Evolutionary conservation across 495 filamentous ascomycete genomes (phyloP), one percentile per base, ranked within the genome.

Genomic region (Durotheca rogersii): DNA sequence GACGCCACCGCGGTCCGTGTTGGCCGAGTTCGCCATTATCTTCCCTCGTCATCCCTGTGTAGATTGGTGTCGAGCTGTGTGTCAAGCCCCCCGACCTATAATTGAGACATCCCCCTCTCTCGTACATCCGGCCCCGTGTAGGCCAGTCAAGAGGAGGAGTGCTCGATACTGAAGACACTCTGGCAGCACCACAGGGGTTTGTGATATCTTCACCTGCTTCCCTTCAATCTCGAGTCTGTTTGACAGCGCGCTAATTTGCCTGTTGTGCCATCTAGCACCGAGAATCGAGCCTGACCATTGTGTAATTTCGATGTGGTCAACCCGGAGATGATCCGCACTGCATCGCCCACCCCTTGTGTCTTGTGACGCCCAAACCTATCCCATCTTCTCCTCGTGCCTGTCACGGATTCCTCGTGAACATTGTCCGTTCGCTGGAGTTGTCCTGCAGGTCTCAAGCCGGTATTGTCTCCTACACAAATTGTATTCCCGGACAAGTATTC

Each of bases 251-350:
- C 43, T 11, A 53, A 17, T 36, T 33, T 31, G 21, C 15, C 52
- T 48, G 53, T 30, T 48, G 61, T 64, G 35, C 46, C 4, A 41
- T 61, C 61, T 44, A 45, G n/a, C 42, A 52, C 46, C 29, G 29
- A 46, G 33, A 25, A 39, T 47, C 36, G n/a, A 20, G 43, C 25
- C 27, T 53, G 16, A 47, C 27, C 32, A 42, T 48, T 35, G 51
- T 55, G 53, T 40, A 48, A 56, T 46, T 44, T 50, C 54, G 40
- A 23, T 57, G 33, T 34, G 43, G 58, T 31, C 35, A 19, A 21
- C 34, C 42, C 47, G 31, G 29, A 40, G 34, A 56, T 43, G 38
- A 51, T 37, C 51, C 43, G 41, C 33, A 12, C 37, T 41, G 23
- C 46, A 51, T 35, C 30, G 37, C 43, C 10, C 49, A 41, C 42